Percentiles rank a stretch among this genome's conserved stretches.
phyloP scores from a whole-genome alignment of 495 filamentous ascomycete species.

The Trichoderma orchidacearum region DNA sequence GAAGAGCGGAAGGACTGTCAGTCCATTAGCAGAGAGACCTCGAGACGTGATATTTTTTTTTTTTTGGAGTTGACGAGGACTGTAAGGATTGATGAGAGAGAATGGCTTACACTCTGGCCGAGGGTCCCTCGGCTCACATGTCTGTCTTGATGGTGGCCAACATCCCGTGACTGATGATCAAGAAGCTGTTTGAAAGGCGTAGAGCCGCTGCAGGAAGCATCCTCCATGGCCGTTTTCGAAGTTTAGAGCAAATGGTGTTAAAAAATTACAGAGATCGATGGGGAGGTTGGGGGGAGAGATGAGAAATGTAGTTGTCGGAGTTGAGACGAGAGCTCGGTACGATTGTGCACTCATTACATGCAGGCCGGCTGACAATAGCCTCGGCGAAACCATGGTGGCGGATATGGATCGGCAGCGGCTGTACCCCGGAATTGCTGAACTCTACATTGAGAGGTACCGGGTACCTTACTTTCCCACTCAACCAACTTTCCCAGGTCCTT shows the following conservation, averaged over 20 bases:
- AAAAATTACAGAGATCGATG: no score
- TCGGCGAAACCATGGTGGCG: background rate
- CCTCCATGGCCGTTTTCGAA: constrained; percentile 5
- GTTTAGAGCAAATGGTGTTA: no score
- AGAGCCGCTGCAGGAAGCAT: constrained; percentile 4
- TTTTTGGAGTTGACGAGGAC: no score
- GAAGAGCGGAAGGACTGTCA: background rate
- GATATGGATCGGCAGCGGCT: background rate
- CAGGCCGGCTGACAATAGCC: background rate
- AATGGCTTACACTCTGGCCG: background rate
- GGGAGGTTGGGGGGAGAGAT: background rate
- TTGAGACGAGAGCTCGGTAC: no score
- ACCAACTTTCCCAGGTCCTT: no score
- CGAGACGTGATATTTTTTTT: background rate
- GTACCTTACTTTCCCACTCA: no score
- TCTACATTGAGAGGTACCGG: no score
- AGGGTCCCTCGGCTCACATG: constrained; percentile 24
- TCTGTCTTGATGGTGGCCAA: constrained; percentile 60
- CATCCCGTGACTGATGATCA: constrained; percentile 52
- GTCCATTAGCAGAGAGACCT: background rate
- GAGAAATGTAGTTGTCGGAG: background rate
- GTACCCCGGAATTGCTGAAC: no score
- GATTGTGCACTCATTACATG: no score
- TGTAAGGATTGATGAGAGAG: no score
- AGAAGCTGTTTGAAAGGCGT: constrained; percentile 48